Percentiles rank a stretch among this genome's conserved stretches.
These are phyloP conservation scores for Astragalus membranaceus DNA, from an alignment of 306 rosid species.

Conservation along the genomic window DNA sequence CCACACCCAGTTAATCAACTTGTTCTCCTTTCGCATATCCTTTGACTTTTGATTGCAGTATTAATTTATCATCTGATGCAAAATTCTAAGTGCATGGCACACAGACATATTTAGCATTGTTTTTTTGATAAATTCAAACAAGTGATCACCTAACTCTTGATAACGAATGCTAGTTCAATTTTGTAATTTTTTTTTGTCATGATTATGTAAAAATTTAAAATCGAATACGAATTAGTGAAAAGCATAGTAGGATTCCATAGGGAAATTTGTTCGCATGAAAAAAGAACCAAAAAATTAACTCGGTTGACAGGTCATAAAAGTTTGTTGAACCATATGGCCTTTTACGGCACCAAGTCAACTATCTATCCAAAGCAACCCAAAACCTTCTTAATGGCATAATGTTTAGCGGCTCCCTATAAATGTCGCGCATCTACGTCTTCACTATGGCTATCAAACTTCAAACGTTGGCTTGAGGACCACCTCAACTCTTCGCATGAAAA, in stretches of 20 bases:
- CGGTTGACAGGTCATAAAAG: not conserved
- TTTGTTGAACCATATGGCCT: conserved; percentile 11
- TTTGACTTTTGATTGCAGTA: conserved; percentile 7
- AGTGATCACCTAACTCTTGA: not conserved
- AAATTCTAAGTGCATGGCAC: not conserved
- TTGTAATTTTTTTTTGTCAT: too few species aligned
- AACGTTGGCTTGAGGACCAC: conserved; percentile 7
- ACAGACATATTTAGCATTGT: not conserved
- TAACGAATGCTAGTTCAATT: not conserved
- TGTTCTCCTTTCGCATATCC: not conserved
- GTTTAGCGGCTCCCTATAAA: not conserved
- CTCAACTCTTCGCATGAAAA: not conserved
- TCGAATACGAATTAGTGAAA: not conserved
- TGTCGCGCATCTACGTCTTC: not conserved
- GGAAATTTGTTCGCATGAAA: not conserved
- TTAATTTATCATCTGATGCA: not conserved
- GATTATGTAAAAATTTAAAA: too few species aligned
- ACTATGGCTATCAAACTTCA: not conserved
- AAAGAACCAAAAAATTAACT: not conserved
- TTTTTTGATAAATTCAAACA: conserved; percentile 9
- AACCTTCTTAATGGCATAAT: not conserved
- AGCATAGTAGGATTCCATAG: not conserved
- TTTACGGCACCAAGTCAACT: not conserved
- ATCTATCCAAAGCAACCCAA: too few species aligned
- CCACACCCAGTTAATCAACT: not conserved